Evolutionary conservation across 2,329 filamentous ascomycete genomes (phyloP).

Genomic region (Torrubiellomyces zombiae): DNA sequence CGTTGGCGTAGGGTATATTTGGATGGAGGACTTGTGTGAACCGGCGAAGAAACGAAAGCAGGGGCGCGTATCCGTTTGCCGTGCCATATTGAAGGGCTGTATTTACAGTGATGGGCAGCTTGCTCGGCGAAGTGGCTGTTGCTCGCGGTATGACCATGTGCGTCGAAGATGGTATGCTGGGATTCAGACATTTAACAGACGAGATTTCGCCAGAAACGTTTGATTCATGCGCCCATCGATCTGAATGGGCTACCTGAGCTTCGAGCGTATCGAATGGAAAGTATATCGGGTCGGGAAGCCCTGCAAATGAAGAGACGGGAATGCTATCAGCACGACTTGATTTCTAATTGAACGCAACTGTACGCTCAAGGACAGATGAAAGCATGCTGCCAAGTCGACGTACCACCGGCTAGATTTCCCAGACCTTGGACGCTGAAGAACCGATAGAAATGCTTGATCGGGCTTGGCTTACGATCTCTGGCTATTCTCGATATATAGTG

Average conservation of each 20-base stretch:
- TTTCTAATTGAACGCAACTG: too few relatives aligned
- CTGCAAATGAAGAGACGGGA: constrained; percentile 26
- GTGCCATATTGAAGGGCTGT: constrained; percentile 77
- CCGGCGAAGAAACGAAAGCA: constrained; percentile 62
- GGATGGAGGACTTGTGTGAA: constrained; percentile 70
- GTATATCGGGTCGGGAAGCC: constrained; percentile 62
- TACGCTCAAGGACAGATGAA: background rate
- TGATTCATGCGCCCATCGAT: too few relatives aligned
- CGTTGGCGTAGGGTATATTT: constrained; percentile 59
- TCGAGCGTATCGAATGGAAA: constrained; percentile 89
- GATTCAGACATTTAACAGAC: too few relatives aligned
- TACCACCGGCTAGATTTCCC: constrained; percentile 45
- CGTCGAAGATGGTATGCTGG: too few relatives aligned
- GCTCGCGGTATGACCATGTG: too few relatives aligned
- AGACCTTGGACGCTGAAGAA: constrained; percentile 56
- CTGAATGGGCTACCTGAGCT: constrained; percentile 57
- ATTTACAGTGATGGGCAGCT: too few relatives aligned
- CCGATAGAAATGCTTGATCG: constrained; percentile 71
- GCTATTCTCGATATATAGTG: constrained; percentile 63
- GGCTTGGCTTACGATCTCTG: constrained; percentile 44
- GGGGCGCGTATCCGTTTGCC: constrained; percentile 64
- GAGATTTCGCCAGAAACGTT: too few relatives aligned
- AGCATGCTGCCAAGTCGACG: constrained; percentile 9
- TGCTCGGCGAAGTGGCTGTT: too few relatives aligned
- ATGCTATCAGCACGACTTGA: too few relatives aligned